Conservation (phyloP, 345 rosid genomes). For the Populus alba region DNA sequence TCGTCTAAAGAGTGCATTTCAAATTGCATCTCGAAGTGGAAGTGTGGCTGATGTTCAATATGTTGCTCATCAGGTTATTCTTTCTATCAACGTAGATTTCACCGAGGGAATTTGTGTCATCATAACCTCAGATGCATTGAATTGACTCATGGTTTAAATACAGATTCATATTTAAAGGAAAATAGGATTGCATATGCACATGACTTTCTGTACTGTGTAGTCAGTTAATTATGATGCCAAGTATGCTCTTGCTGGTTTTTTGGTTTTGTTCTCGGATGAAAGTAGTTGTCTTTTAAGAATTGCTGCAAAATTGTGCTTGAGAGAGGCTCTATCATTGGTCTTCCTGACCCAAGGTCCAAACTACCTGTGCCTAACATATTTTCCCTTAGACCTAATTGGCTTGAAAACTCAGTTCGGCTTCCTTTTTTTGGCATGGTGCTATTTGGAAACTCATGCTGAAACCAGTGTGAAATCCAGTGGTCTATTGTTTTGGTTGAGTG, state of each 20-base stretch:
- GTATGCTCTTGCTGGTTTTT: neutral
- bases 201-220: neutral
- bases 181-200: neutral
- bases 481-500: too few relatives aligned
- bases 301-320: neutral
- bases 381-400: too few relatives aligned
- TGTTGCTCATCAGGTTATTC: conserved; percentile 85
- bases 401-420: too few relatives aligned
- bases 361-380: neutral
- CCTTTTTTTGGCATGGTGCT: too few relatives aligned
- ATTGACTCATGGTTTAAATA: neutral
- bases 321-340: neutral
- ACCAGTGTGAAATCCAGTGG: too few relatives aligned
- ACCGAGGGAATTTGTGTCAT: neutral
- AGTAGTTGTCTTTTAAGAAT: neutral
- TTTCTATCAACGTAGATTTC: neutral
- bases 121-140: neutral
- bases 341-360: neutral
- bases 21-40: conserved; percentile 90
- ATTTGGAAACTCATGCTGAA: too few relatives aligned
- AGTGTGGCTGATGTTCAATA: conserved; percentile 98
- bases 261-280: neutral
- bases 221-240: too few relatives aligned
- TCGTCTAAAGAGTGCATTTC: conserved; percentile 95
- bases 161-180: neutral